These are phyloP conservation scores for Pyrenochaeta sp. DNA, from an alignment of 2,329 filamentous ascomycete species.

Conservation along the genomic window DNA sequence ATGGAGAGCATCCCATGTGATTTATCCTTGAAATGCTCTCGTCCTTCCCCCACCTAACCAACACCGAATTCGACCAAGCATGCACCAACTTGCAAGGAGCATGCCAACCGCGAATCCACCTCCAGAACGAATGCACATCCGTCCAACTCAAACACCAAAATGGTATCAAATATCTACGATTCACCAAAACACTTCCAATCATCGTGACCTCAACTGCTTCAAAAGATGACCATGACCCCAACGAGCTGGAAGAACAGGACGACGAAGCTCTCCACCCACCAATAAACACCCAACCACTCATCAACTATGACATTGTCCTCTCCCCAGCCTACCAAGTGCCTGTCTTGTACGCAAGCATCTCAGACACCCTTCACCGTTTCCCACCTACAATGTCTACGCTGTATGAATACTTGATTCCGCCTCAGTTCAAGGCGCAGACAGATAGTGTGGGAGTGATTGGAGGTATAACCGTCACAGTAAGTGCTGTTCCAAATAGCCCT, in stretches of 20 bases:
- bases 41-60: constrained; percentile 38
- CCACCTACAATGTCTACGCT: constrained; percentile 43
- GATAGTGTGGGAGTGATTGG: constrained; percentile 47
- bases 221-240: constrained; percentile 4
- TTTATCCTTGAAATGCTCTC: constrained; percentile 10
- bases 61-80: constrained; percentile 37
- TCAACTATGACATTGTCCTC: constrained; percentile 53
- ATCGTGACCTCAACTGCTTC: not conserved
- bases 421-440: constrained; percentile 39
- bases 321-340: constrained; percentile 56
- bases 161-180: constrained; percentile 25
- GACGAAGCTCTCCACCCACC: constrained; percentile 22
- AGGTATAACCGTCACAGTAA: constrained; percentile 48
- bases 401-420: constrained; percentile 47
- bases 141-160: constrained; percentile 22
- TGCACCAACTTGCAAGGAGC: constrained; percentile 24
- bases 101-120: constrained; percentile 18
- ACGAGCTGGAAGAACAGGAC: constrained; percentile 27
- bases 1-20: not conserved
- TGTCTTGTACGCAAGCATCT: constrained; percentile 51
- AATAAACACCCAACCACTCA: not conserved
- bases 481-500: constrained; percentile 10
- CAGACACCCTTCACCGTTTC: constrained; percentile 34
- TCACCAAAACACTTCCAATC: constrained; percentile 25
- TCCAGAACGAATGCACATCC: constrained; percentile 33